Base-by-base conservation (phyloP, 2,329 filamentous ascomycete genomes). In the Rhynchosporium graminicola region DNA sequence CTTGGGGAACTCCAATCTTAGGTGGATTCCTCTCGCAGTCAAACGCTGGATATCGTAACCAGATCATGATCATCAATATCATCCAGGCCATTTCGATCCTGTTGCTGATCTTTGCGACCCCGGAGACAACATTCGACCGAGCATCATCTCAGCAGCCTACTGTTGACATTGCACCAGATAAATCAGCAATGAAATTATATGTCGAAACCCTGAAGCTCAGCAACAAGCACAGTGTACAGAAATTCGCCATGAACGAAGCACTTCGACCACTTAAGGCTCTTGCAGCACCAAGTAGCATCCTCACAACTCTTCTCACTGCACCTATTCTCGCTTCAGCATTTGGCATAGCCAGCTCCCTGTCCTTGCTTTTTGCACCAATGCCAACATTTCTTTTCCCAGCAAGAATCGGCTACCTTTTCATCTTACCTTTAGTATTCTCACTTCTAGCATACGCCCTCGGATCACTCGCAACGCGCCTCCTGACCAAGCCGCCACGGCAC, bases 1-100 rank as follows among this genome's bases (percentile, higher is more conserved):
- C 79, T 1, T 84, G 83, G 80, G 82, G 83, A 42, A 75, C 79
- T 0, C 84, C 84, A 0, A 74, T 86, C 3, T 68, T 86, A 4
- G 82, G 82, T 20, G 83, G 83, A 1, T 75, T 80, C 28, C 75
- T 79, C 43, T 82, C 82, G 0, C 74, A 75, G 56, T 72, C 74
- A 15, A 66, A 70, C 1, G 66, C 73, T 38, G 77, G 79, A 6
- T 80, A 81, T 70, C 76, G 76, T 12, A 72, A 79, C 29, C 82
- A 82, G 62, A 84, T 84, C 65, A 78, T 79, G 63, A 77, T 85
- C 52, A 76, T 85, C 64, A 80, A 76, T 69, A 73, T 76, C 47
- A 80, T 86, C 63, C 76, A 82, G 60, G 72, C 78, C 4, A 50
- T 81, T 29, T 77, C 80, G 2, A 72, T 84, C 3, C 73, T 82